These are phyloP conservation scores for Vaccinium myrtillus DNA, from an alignment of 148 eudicot species.

Conservation along the genomic window DNA sequence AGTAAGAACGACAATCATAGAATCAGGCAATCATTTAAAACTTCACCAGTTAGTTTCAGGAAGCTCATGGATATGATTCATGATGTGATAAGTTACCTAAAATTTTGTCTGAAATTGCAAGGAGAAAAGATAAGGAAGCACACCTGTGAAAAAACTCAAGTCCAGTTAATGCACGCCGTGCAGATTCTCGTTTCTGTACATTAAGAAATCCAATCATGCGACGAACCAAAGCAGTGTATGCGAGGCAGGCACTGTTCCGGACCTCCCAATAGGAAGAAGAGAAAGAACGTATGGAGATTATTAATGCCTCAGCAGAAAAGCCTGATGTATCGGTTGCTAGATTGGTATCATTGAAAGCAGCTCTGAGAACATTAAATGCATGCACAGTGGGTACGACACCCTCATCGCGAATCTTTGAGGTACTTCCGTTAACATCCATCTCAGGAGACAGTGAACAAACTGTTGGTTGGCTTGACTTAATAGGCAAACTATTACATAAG, in stretches of 20 bases:
- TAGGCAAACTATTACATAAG: conserved; percentile 9
- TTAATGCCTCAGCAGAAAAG: conserved; percentile 91
- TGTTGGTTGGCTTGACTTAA: conserved; percentile 29
- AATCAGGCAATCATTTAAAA: background rate
- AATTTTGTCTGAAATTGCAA: background rate
- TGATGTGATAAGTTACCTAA: background rate
- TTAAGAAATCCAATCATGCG: conserved; percentile 98
- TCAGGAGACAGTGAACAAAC: conserved; percentile 16
- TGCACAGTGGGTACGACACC: conserved; percentile 98
- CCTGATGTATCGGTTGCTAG: conserved; percentile 95
- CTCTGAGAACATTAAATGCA: conserved; percentile 89
- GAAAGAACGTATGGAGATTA: conserved; percentile 73
- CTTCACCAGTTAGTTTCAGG: background rate
- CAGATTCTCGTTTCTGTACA: conserved; percentile 84
- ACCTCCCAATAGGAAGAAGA: conserved; percentile 97
- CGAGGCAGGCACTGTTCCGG: conserved; percentile 91
- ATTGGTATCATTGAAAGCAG: conserved; percentile 92
- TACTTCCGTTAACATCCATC: conserved; percentile 28
- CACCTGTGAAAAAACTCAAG: conserved; percentile 97
- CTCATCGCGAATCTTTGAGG: conserved; percentile 81
- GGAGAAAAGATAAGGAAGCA: background rate
- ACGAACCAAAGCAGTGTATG: conserved; percentile 92
- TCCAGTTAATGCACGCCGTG: conserved; percentile 82
- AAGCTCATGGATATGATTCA: background rate
- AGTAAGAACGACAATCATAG: background rate